A percentile compares a stretch with the other conserved stretches of the same genome.
phyloP scores from a whole-genome alignment of 768 basidiomycete species.

The Russula emetica region DNA sequence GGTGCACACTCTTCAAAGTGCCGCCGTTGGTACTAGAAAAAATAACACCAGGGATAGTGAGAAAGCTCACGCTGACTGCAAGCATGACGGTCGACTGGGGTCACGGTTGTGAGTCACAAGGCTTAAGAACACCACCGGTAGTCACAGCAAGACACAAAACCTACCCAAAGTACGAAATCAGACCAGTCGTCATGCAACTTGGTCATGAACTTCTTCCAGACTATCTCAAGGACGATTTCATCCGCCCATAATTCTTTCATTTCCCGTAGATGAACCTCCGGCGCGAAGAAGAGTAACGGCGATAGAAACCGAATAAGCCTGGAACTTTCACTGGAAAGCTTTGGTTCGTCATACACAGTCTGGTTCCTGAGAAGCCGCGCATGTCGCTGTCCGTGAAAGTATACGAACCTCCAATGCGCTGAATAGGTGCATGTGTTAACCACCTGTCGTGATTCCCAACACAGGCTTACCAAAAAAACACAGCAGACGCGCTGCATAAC shows the following conservation, averaged over 20 bases:
- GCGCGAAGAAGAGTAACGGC: slow-evolving; percentile 13
- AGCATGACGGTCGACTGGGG: slow-evolving; percentile 35
- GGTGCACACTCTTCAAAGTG: neutral
- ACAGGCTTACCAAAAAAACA: slow-evolving; percentile 14
- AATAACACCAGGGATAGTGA: slow-evolving; percentile 35
- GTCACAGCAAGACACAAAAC: neutral
- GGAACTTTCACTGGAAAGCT: neutral
- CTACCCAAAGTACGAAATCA: slow-evolving; percentile 13
- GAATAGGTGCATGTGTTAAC: neutral
- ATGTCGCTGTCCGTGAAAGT: slow-evolving; percentile 17
- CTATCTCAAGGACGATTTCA: slow-evolving; percentile 1
- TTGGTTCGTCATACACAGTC: neutral
- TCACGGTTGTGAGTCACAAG: no score
- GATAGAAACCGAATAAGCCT: slow-evolving; percentile 9
- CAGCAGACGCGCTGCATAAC: slow-evolving; percentile 12
- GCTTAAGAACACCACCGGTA: neutral
- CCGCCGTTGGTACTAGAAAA: neutral
- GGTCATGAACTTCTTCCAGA: slow-evolving; percentile 12
- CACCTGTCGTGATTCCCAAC: neutral
- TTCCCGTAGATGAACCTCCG: slow-evolving; percentile 11
- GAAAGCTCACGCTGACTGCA: slow-evolving; percentile 35
- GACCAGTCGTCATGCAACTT: slow-evolving; percentile 10
- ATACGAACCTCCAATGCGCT: slow-evolving; percentile 21
- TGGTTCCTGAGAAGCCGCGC: slow-evolving; percentile 1
- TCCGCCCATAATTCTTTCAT: slow-evolving; percentile 10